Base-by-base conservation (phyloP, 2,329 filamentous ascomycete species). In the Amesomyces nigricolor region DNA sequence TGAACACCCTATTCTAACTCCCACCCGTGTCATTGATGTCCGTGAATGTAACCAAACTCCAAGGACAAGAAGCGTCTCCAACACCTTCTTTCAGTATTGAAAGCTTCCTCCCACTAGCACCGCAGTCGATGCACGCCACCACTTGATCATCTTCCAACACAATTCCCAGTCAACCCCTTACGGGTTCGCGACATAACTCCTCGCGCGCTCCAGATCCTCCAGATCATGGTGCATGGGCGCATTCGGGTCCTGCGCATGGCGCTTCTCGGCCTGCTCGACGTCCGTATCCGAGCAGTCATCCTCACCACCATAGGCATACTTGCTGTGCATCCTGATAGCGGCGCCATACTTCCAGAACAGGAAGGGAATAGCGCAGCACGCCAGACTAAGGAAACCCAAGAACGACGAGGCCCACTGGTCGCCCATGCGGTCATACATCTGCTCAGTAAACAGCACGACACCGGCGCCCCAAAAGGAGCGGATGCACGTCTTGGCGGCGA, bases 351-450 rank as follows among this genome's bases (percentile, higher is more conserved):
- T 82, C 76, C 87, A 95, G 72, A 96, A 95, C 26, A 89, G 70
- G 68, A 86, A 95, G 0, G 90, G 90, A 62, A 95, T 95, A 0
- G 77, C 81, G 68, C 89, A 95, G 73, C 89, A 95, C 0, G 81
- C 86, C 5, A 95, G 73, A 14, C 79, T 82, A 62, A 95, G 77
- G 63, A 91, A 91, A 0, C 80, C 88, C 8, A 94, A 72, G 9
- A 94, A 75, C 0, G 79, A 78, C 48, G 82, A 83, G 0, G 89
- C 89, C 88, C 89, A 92, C 67, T 89, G 83, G 69, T 90, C 78
- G 8, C 83, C 83, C 13, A 92, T 75, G 2, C 83, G 78, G 47
- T 78, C 69, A 70, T 89, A 91, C 88, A 94, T 92, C 70, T 92
- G 88, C 61, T 80, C 77, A 0, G 89, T 92, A 71, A 94, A 94